Evolutionary conservation across 2,329 filamentous ascomycete genomes (phyloP), one percentile per base, ranked within the genome.

Genomic region (Cladobotryum protrusum): DNA sequence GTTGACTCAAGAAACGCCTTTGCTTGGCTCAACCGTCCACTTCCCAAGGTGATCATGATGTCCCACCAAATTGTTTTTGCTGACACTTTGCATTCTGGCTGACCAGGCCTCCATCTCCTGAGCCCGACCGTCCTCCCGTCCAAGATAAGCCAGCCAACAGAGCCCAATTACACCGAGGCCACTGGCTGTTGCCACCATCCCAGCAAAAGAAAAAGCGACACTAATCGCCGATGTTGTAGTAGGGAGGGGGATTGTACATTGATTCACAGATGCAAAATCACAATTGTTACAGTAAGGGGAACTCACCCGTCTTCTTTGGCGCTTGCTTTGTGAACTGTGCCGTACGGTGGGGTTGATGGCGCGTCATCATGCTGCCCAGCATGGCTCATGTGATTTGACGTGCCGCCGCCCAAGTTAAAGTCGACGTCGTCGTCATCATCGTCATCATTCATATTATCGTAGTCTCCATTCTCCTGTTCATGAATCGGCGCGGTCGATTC

Each of bases 351-450:
- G 43, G 61, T 62, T 35, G 68, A 59, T 29, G 59, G 57, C 37
- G 53, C 58, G 17, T 60, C 61, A 24, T 69, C 63, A 19, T 70
- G 65, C 40, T 62, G 36, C n/a, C 37, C 43, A 32, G 34, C 13
- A 29, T 47, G 44, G 44, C 15, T 45, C 43, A 35, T 42, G 15
- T 43, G 39, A 39, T 39, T 36, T 32, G 62, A 50, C 50, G 20
- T 58, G 45, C 63, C 62, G 11, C 75, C 75, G 40, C 77, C 77
- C 12, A 81, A 66, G 56, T 81, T 79, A 64, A 81, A 80, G 57
- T 81, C 78, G 49, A 82, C 76, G 37, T 82, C 78, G 54, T 79
- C 75, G 19, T 77, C 78, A 49, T 81, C 78, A 35, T 70, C 67
- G 12, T 49, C 54, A 37, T 73, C 68, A 45, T 73, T 69, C 57